Conservation (phyloP, 768 basidiomycete species). For the Suillus tomentosus region DNA sequence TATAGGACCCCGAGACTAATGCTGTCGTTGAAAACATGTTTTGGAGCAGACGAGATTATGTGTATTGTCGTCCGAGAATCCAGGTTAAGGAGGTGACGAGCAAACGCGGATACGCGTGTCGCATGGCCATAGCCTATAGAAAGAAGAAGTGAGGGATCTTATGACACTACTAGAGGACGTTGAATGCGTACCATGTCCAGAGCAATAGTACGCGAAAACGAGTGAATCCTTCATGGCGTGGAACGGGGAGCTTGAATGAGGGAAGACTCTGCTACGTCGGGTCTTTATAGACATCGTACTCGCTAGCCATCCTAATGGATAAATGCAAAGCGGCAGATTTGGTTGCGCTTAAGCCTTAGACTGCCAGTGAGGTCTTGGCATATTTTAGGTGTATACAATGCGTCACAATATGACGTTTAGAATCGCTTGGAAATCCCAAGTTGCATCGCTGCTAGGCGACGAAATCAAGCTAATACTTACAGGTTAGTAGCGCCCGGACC, state of each 20-base stretch:
- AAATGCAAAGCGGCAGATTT: background rate
- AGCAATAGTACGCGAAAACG: constrained; percentile 71
- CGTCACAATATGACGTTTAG: background rate
- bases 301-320: background rate
- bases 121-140: constrained; percentile 79
- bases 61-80: constrained; percentile 48
- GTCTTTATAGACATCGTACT: background rate
- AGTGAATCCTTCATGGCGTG: constrained; percentile 14
- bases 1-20: constrained; percentile 64
- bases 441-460: background rate
- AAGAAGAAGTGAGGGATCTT: constrained; percentile 2
- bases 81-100: constrained; percentile 56
- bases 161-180: constrained; percentile 2
- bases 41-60: constrained; percentile 76
- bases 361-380: background rate
- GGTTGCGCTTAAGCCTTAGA: background rate
- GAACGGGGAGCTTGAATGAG: background rate
- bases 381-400: background rate
- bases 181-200: constrained; percentile 62
- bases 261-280: background rate
- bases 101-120: constrained; percentile 77
- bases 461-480: background rate
- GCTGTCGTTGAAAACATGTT: constrained; percentile 68
- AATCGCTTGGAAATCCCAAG: background rate
- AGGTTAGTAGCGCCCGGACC: background rate